These are phyloP conservation scores for Sonneratia caseolaris DNA, from an alignment of 345 rosid genomes.

Conservation along the genomic window DNA sequence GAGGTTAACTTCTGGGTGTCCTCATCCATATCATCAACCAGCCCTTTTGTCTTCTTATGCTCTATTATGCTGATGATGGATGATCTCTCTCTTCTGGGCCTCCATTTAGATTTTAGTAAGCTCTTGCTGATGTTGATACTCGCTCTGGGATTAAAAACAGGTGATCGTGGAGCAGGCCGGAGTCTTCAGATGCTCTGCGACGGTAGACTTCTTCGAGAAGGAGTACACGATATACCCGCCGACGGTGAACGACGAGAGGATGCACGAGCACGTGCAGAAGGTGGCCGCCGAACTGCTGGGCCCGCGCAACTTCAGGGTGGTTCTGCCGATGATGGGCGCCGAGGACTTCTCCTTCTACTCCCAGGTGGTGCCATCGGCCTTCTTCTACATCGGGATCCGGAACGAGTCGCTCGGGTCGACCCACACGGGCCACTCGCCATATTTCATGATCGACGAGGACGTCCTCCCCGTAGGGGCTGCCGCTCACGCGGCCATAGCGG, in stretches of 20 bases:
- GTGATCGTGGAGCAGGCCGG: slow-evolving; percentile 61
- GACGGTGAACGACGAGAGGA: slow-evolving; percentile 44
- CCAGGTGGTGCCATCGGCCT: slow-evolving; percentile 56
- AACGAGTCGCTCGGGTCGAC: slow-evolving; percentile 64
- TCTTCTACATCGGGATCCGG: slow-evolving; percentile 72
- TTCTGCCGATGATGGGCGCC: slow-evolving; percentile 81
- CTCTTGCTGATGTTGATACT: too few species aligned
- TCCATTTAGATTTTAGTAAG: too few species aligned
- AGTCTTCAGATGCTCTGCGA: slow-evolving; percentile 56
- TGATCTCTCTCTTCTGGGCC: too few species aligned
- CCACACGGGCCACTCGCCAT: slow-evolving; percentile 67
- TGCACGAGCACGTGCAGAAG: slow-evolving; percentile 68
- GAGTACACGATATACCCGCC: slow-evolving; percentile 61
- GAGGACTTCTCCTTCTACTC: slow-evolving; percentile 88
- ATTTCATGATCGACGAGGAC: slow-evolving; percentile 83
- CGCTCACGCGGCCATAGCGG: slow-evolving; percentile 68
- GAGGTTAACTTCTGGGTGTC: slow-evolving; percentile 27
- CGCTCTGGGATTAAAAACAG: slow-evolving; percentile 17
- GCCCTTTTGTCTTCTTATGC: too few species aligned
- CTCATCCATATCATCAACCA: not conserved
- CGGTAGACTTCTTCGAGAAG: slow-evolving; percentile 62
- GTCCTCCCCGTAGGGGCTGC: slow-evolving; percentile 77
- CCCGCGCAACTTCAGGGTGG: slow-evolving; percentile 38
- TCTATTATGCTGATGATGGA: too few species aligned
- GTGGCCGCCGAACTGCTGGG: slow-evolving; percentile 55